A percentile compares a stretch with the other conserved stretches of the same genome.
Conservation (phyloP, 2,329 filamentous ascomycete species). For the Cladophialophora yegresii region DNA sequence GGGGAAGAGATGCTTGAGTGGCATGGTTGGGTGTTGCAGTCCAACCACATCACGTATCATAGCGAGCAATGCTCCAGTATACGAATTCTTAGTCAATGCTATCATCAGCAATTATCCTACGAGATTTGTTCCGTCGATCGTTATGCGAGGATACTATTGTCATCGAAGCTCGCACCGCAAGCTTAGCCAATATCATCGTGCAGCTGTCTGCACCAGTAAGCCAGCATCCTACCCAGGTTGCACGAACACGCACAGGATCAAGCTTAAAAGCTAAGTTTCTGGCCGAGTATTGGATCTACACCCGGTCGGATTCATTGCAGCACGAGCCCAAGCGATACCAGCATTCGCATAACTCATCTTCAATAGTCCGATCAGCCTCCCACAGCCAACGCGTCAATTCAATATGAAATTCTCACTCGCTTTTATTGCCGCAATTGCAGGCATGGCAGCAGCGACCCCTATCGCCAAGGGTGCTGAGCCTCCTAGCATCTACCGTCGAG, state of each 20-base stretch:
- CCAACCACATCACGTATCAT: no score
- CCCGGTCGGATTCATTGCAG: not conserved
- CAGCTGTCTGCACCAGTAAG: not conserved
- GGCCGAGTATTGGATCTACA: not conserved
- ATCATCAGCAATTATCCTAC: not conserved
- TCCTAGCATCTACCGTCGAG: conserved; percentile 10
- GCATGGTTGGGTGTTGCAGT: no score
- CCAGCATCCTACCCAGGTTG: not conserved
- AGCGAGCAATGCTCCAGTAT: not conserved
- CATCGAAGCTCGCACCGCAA: not conserved
- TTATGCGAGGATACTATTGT: not conserved
- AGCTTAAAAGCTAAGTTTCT: not conserved
- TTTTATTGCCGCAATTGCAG: conserved; percentile 1
- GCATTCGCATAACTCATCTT: not conserved
- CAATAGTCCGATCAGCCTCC: not conserved
- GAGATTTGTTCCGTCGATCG: not conserved
- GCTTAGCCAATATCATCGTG: not conserved
- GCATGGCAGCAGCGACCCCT: conserved; percentile 1
- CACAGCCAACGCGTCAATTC: not conserved
- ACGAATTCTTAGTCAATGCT: not conserved
- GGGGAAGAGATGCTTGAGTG: no score
- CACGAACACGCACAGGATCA: not conserved
- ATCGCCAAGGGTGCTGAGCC: conserved; percentile 8
- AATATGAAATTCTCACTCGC: conserved; percentile 6
- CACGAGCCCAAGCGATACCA: not conserved